Evolutionary conservation across 2,329 filamentous ascomycete species (phyloP), one percentile per base, ranked within the genome.

Genomic region (Venturia asperata): DNA sequence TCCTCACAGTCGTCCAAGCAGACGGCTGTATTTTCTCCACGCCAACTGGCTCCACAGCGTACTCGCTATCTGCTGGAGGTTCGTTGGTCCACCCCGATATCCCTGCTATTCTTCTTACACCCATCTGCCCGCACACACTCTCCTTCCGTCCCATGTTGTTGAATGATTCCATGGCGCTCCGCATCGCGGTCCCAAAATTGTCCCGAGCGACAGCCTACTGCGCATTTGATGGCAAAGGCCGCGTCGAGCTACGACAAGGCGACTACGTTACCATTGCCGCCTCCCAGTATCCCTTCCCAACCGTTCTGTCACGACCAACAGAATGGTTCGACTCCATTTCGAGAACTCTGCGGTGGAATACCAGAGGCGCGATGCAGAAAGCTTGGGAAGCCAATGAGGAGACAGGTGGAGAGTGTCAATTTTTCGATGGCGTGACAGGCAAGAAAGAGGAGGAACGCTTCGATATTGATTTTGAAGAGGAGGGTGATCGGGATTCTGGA

Each of bases 281-380:
- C 3, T 95, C 90, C 39, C 92, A 96, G 74, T 99, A 97, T 72
- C 94, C 94, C 0, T 97, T 99, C 79, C 94, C 94, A 2, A 97
- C 94, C 0, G 93, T 99, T 55, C 91, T 95, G 66, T 89, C 91
- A 68, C 91, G 89, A 68, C 88, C 88, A 67, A 90, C 88, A 0
- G 94, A 99, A 76, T 99, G 94, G 94, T 97, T 99, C 74, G 90
- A 97, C 76, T 95, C 91, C 72, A 91, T 99, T 61, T 91, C 90
- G 64, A 86, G 93, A 67, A 96, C 93, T 3, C 81, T 99, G 66
- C 85, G 92, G 68, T 99, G 94, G 94, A 99, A 99, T 77, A 93
- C 90, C 34, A 85, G 94, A 58, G 92, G 92, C 5, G 92, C 93
- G 5, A 88, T 88, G 64, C 94, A 99, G 77, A 97, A 97, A 76